phyloP scores from a whole-genome alignment of 305 asterid genomes.

The Fraxinus dipetala region DNA sequence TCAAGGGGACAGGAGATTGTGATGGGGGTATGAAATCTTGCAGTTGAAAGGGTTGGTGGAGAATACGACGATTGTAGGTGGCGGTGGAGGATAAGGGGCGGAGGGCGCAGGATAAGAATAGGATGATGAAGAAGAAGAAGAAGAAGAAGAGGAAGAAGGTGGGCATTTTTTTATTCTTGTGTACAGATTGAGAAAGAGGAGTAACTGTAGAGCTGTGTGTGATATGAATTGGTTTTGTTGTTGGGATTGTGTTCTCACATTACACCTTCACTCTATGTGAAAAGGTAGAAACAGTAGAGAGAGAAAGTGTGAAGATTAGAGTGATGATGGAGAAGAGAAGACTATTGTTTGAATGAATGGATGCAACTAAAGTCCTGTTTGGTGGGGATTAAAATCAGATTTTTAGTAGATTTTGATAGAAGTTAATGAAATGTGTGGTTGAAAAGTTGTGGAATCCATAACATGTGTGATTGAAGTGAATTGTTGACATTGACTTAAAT shows the following conservation, averaged over 20 bases:
- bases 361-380: neutral
- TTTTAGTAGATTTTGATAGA: neutral
- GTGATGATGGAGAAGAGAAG: neutral
- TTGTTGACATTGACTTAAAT: neutral
- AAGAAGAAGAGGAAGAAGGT: conserved; percentile 21
- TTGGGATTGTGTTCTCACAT: conserved; percentile 20
- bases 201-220: conserved; percentile 1
- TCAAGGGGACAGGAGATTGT: conserved; percentile 37
- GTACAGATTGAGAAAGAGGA: neutral
- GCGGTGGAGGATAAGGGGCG: conserved; percentile 16
- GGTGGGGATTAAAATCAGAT: neutral
- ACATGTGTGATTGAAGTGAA: neutral
- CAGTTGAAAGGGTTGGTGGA: conserved; percentile 70
- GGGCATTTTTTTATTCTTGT: conserved; percentile 28
- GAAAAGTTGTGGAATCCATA: no score
- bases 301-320: neutral
- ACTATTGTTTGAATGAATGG: neutral
- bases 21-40: conserved; percentile 47
- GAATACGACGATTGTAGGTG: conserved; percentile 55
- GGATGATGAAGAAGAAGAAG: conserved; percentile 18
- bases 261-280: conserved; percentile 2
- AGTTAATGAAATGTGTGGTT: neutral
- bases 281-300: conserved; percentile 3
- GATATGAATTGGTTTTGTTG: neutral
- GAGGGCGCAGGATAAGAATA: conserved; percentile 29